Base-by-base conservation (phyloP, 148 eudicot genomes). In the Limonium bicolor region DNA sequence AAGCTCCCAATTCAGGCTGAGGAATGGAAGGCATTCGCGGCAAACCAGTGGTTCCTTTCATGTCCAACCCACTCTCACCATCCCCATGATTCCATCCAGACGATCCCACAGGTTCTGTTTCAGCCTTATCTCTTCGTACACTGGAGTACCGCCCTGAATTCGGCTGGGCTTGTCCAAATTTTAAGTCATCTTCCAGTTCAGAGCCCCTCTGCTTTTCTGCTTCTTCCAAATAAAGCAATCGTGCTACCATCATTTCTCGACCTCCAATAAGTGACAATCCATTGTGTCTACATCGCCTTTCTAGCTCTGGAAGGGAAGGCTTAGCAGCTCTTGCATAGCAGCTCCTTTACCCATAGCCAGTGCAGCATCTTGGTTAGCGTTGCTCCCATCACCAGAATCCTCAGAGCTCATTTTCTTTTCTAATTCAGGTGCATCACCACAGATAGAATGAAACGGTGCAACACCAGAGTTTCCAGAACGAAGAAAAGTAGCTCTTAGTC, bases 261-360 rank as follows among this genome's bases (percentile, higher is more conserved):
- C 97, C 93, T 50, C 97, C 95, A 49, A 80, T 76, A 38, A 84
- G 95, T 29, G 95, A 90, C 51, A 90, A 70, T 41, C 97, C 97
- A 58, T 84, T 90, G 51, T 90, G 97, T 51, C 94, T 77, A 60
- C 97, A 90, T 35, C 97, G 86, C 57, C 97, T 77, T 66, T 90
- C 97, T 48, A 90, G 73, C 71, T 90, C 97, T 10, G 77, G 65
- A 28, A 90, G 76, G 95, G 97, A 35, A 90, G 86, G 57, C 65
- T 80, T 50, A 69, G 56, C 15, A 90, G 72, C 62, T 90, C 97
- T 61, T 59, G 53, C 71, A 60, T 80, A 29, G 95, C 97, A 50
- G 95, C 97, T 38, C 85, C 82, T 62, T 73, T 77, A 2, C 93
- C 93, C 76, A 90, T 90, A 46, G 97, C 93, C 69, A 90, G 60